A percentile compares a stretch with the other conserved stretches of the same genome.
Conservation (phyloP, 805 yeast species). For the Lipomyces orientalis region DNA sequence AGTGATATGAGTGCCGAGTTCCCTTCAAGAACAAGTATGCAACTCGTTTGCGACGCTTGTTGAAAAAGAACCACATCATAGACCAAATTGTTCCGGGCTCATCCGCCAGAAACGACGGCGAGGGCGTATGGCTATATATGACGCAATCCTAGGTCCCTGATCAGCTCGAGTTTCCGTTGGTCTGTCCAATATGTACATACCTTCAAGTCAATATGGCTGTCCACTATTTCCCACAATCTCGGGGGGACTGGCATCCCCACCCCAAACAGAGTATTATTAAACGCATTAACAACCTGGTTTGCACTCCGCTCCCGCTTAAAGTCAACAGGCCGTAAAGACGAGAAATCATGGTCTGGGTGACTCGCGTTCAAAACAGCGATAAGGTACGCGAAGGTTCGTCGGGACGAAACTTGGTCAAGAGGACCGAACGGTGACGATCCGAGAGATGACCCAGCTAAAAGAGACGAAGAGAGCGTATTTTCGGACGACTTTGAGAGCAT, state of each 20-base stretch:
- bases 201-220: constrained; percentile 79
- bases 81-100: constrained; percentile 70
- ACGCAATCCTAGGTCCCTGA: constrained; percentile 28
- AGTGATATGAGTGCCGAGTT: constrained; percentile 49
- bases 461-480: constrained; percentile 13
- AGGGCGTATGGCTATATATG: constrained; percentile 45
- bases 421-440: constrained; percentile 83
- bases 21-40: constrained; percentile 80
- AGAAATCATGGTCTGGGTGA: constrained; percentile 95
- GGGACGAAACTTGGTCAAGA: constrained; percentile 77
- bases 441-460: constrained; percentile 38
- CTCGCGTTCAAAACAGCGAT: constrained; percentile 90
- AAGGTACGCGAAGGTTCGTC: constrained; percentile 87
- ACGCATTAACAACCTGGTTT: constrained; percentile 58
- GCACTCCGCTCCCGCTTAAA: constrained; percentile 58
- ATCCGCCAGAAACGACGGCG: constrained; percentile 69
- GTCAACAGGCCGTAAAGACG: constrained; percentile 79
- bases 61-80: constrained; percentile 88
- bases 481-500: constrained; percentile 21
- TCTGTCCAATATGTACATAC: constrained; percentile 47
- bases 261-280: constrained; percentile 77
- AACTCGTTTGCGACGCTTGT: constrained; percentile 89
- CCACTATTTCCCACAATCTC: constrained; percentile 88
- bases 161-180: neutral
- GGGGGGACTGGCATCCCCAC: constrained; percentile 59